Conservation (phyloP, 2,329 filamentous ascomycete genomes). For the Diplodia corticola region DNA sequence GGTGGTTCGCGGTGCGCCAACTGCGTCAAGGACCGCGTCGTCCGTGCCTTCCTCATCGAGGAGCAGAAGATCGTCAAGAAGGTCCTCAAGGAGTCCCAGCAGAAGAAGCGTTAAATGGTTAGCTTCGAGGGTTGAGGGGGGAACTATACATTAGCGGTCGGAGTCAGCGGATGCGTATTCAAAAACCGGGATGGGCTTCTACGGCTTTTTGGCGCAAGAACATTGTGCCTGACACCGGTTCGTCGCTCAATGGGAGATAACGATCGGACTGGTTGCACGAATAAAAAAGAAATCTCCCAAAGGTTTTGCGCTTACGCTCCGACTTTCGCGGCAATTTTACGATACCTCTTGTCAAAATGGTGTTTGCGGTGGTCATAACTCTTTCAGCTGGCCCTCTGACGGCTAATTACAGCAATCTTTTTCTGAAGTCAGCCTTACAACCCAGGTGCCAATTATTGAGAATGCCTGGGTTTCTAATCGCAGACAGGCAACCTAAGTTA, state of each 20-base stretch:
- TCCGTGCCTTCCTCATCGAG: slow-evolving; percentile 98
- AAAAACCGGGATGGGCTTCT: slow-evolving; percentile 23
- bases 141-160: slow-evolving; percentile 22
- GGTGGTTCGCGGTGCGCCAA: slow-evolving; percentile 97
- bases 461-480: background rate
- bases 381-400: background rate
- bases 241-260: slow-evolving; percentile 22
- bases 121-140: slow-evolving; percentile 12
- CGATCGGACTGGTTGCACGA: slow-evolving; percentile 24
- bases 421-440: background rate
- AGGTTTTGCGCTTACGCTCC: slow-evolving; percentile 1
- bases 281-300: slow-evolving; percentile 25
- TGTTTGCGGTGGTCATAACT: background rate
- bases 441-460: background rate
- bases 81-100: slow-evolving; percentile 97
- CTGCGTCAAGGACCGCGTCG: slow-evolving; percentile 97
- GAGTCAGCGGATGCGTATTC: slow-evolving; percentile 24
- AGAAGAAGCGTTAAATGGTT: slow-evolving; percentile 60
- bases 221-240: slow-evolving; percentile 22
- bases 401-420: background rate
- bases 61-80: slow-evolving; percentile 99
- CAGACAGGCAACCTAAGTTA: background rate
- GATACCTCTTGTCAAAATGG: slow-evolving; percentile 2
- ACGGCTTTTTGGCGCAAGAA: slow-evolving; percentile 25
- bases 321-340: background rate